These are phyloP conservation scores for Cyclotella choctawhatcheeana DNA, from an alignment of 108 stramenopile genomes.

Conservation along the genomic window DNA sequence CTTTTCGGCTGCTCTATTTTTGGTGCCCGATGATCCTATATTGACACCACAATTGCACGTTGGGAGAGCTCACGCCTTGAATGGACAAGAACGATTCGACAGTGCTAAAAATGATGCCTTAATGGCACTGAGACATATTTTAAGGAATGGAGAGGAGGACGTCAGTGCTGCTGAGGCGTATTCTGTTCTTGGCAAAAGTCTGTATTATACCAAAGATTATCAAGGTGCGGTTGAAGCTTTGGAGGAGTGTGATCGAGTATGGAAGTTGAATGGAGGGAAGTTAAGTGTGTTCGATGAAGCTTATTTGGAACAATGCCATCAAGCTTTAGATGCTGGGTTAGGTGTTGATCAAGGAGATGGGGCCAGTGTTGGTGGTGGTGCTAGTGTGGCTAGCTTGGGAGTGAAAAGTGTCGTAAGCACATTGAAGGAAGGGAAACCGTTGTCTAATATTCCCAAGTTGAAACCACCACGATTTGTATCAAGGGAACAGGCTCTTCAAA, in stretches of 20 bases:
- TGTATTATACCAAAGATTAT: constrained; percentile 86
- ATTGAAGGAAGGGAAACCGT: constrained; percentile 45
- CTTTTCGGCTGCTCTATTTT: constrained; percentile 85
- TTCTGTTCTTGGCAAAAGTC: constrained; percentile 84
- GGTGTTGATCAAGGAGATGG: constrained; percentile 45
- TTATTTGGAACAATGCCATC: constrained; percentile 78
- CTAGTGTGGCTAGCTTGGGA: constrained; percentile 42
- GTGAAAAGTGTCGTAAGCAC: constrained; percentile 44
- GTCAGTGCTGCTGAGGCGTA: constrained; percentile 79
- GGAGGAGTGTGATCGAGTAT: constrained; percentile 61
- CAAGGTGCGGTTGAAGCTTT: constrained; percentile 74
- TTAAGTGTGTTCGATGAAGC: constrained; percentile 87
- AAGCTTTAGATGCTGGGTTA: constrained; percentile 62
- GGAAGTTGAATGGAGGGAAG: constrained; percentile 64
- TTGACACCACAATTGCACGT: constrained; percentile 82
- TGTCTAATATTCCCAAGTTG: constrained; percentile 77
- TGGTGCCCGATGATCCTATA: constrained; percentile 82
- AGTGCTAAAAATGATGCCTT: constrained; percentile 80
- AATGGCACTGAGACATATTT: constrained; percentile 64
- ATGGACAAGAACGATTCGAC: constrained; percentile 81
- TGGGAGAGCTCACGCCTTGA: constrained; percentile 86
- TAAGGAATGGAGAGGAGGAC: constrained; percentile 55
- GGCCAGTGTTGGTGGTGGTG: constrained; percentile 38
- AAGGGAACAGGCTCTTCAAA: constrained; percentile 70
- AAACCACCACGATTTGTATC: constrained; percentile 88